Conservation (phyloP, 179 eudicot genomes). For the Monotropa hypopitys region DNA sequence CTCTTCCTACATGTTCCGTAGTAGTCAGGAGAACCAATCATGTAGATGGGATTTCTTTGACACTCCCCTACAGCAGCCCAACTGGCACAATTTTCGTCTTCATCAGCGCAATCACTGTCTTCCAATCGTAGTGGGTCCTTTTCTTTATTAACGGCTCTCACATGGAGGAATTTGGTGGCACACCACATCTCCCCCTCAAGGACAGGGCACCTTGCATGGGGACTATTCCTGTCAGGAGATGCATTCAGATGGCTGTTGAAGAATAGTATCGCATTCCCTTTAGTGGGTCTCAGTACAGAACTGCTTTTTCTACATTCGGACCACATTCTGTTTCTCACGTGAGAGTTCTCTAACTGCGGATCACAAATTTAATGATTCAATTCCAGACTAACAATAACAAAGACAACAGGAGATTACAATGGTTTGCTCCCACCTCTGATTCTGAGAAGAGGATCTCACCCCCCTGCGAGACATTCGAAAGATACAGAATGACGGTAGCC, state of each 20-base stretch:
- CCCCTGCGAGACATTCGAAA: slow-evolving; percentile 57
- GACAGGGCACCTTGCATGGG: slow-evolving; percentile 60
- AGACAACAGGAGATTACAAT: neutral
- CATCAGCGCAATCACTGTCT: slow-evolving; percentile 58
- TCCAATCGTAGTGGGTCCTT: slow-evolving; percentile 14
- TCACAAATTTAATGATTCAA: slow-evolving; percentile 8
- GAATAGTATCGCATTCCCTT: slow-evolving; percentile 75
- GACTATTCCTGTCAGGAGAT: slow-evolving; percentile 53
- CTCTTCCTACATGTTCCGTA: slow-evolving; percentile 94
- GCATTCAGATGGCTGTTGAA: slow-evolving; percentile 68
- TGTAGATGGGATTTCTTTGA: slow-evolving; percentile 57
- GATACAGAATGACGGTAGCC: slow-evolving; percentile 74
- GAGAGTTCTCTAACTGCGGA: slow-evolving; percentile 29
- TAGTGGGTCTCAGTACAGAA: slow-evolving; percentile 37
- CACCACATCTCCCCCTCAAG: slow-evolving; percentile 72
- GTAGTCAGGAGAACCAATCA: slow-evolving; percentile 93
- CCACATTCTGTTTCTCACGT: slow-evolving; percentile 30
- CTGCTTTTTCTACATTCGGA: slow-evolving; percentile 28
- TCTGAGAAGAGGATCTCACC: slow-evolving; percentile 78
- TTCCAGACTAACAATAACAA: neutral
- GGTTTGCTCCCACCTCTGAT: slow-evolving; percentile 41
- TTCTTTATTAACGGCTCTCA: slow-evolving; percentile 20
- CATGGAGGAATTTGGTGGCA: slow-evolving; percentile 48
- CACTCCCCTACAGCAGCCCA: slow-evolving; percentile 95
- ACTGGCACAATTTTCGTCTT: slow-evolving; percentile 66